phyloP scores from a whole-genome alignment of 495 filamentous ascomycete genomes.

The Talaromyces liani region DNA sequence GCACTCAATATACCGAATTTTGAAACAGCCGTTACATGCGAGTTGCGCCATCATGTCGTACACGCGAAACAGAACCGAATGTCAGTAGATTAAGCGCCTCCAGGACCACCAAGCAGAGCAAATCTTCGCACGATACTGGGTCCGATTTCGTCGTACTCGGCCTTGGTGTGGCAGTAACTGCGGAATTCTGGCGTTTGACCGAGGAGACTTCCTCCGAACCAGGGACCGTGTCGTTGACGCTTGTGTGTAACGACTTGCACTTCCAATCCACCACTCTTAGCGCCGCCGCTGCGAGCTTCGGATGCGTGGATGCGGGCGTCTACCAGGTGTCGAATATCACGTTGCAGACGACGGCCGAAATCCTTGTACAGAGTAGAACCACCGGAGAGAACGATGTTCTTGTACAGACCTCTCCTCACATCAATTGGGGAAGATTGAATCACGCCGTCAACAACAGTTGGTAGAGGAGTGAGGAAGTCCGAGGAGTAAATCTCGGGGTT shows the following conservation, averaged over 20 bases:
- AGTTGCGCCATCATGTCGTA: neutral
- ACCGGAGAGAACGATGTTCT: constrained; percentile 98
- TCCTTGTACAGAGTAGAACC: constrained; percentile 97
- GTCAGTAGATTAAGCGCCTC: constrained; percentile 39
- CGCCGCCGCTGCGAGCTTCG: constrained; percentile 82
- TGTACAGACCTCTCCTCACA: constrained; percentile 92
- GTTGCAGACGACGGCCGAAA: constrained; percentile 89
- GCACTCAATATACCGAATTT: neutral
- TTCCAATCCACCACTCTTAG: constrained; percentile 74
- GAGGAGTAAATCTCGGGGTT: constrained; percentile 99
- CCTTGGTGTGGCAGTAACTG: constrained; percentile 98
- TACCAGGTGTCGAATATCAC: constrained; percentile 92
- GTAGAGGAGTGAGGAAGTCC: constrained; percentile 93
- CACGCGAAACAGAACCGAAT: neutral
- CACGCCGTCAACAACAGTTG: constrained; percentile 87
- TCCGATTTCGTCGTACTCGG: constrained; percentile 88
- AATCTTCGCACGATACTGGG: constrained; percentile 94
- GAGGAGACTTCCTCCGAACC: constrained; percentile 94
- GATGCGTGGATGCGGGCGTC: constrained; percentile 86
- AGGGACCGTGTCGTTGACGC: constrained; percentile 90
- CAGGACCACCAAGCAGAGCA: constrained; percentile 87
- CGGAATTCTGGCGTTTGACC: constrained; percentile 98
- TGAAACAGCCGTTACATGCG: neutral
- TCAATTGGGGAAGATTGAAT: constrained; percentile 98
- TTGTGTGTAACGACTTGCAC: constrained; percentile 96